Evolutionary conservation across 2,329 filamentous ascomycete species (phyloP).

Genomic region (Leptosphaerulina australis): DNA sequence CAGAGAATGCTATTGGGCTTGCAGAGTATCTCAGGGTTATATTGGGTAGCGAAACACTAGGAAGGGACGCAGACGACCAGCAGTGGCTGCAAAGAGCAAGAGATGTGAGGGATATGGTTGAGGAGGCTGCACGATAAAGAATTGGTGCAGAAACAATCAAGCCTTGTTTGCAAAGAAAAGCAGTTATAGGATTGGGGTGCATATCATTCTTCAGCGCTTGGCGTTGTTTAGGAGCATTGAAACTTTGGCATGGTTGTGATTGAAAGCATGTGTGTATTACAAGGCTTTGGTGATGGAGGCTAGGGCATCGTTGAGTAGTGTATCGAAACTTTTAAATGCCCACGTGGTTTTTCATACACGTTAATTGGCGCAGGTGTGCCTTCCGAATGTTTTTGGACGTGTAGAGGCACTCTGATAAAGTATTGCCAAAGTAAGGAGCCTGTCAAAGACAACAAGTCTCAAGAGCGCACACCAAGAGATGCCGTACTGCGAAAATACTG

Average conservation of each 20-base stretch:
- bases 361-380: neutral
- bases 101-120: conserved; percentile 34
- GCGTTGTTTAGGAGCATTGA: conserved; percentile 38
- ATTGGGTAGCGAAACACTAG: conserved; percentile 51
- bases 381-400: neutral
- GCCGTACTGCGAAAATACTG: too few species aligned
- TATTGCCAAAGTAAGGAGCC: too few species aligned
- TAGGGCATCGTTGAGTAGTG: conserved; percentile 12
- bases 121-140: conserved; percentile 36
- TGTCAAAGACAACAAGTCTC: too few species aligned
- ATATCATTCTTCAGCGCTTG: conserved; percentile 35
- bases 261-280: conserved; percentile 27
- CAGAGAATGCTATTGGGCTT: conserved; percentile 59
- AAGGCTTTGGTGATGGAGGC: conserved; percentile 2
- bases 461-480: too few species aligned
- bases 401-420: too few species aligned
- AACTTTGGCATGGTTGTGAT: conserved; percentile 25
- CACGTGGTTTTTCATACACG: neutral
- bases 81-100: conserved; percentile 41
- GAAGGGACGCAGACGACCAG: conserved; percentile 44
- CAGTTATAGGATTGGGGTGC: neutral
- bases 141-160: neutral
- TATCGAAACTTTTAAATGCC: conserved; percentile 1
- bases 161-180: neutral
- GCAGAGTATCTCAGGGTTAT: conserved; percentile 50